Base-by-base conservation (phyloP, 1,284 basidiomycete species). In the Mycena sp. region DNA sequence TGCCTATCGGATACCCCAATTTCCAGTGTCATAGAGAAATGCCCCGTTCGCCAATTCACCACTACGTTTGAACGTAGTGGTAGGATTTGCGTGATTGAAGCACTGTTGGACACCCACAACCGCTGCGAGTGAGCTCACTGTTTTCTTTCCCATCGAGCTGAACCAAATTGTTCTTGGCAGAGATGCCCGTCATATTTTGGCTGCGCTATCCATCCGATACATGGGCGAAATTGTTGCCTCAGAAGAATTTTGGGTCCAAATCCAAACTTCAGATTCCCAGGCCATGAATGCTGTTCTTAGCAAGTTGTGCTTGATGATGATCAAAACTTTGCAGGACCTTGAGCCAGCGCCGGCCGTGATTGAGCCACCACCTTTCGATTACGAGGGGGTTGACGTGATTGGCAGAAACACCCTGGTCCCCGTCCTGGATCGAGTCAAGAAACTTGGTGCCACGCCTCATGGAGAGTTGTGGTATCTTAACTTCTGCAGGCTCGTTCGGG, bases 161-260 rank as follows among this genome's bases (percentile, higher is more conserved):
- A 22, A 63, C 22, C 3, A 38, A 8, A 5, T 14, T 48, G 22
- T 54, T 52, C 20, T 4, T 38, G 11, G 30, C 46, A 63, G 62
- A 4, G 10, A n/a, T 41, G 30, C 62, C 62, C 18, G 3, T 8
- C 30, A 63, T 54, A 14, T 63, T 41, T 63, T 41, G 25, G 16
- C 44, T 38, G 62, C 62, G 30, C 48, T 63, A 3, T 63, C 30
- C 37, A 52, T 63, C 16, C 62, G 62, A 37, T 63, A 52, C 39
- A 8, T 63, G 46, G 62, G 48, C 18, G 46, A 41, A 52, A 63
- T 63, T 20, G 34, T 63, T 22, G 30, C 62, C 25, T 41, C 22
- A 16, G 34, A 46, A 7, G 46, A 41, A 41, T 63, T 63, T 20
- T 63, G 62, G 62, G 46, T 16, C 13, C 46, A 39, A 37, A 3